phyloP scores from a whole-genome alignment of 805 yeast species.

The Hyphopichia homilentoma region DNA sequence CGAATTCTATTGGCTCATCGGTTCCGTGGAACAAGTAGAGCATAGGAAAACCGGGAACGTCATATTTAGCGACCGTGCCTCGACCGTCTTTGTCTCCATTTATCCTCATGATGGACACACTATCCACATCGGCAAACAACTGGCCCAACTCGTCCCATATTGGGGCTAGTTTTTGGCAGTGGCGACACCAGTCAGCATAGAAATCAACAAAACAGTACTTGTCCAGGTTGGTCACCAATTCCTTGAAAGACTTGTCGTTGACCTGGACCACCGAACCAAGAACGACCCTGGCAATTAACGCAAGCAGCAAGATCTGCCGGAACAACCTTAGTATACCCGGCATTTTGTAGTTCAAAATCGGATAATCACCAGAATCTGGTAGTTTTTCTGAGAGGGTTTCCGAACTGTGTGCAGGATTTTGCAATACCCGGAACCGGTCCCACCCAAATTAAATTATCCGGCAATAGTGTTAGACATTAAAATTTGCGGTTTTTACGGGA shows the following conservation, averaged over 20 bases:
- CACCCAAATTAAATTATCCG: too few species aligned
- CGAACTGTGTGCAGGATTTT: too few species aligned
- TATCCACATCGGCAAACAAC: conserved; percentile 25
- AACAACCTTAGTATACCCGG: too few species aligned
- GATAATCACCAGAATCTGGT: too few species aligned
- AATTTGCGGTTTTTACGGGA: too few species aligned
- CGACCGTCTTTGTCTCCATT: conserved; percentile 57
- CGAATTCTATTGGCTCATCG: conserved; percentile 50
- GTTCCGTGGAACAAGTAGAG: conserved; percentile 54
- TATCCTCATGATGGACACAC: conserved; percentile 49
- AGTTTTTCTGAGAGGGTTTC: too few species aligned
- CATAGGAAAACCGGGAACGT: conserved; percentile 64
- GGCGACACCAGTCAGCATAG: conserved; percentile 72
- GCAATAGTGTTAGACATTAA: too few species aligned
- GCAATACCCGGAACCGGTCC: too few species aligned
- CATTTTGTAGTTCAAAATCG: too few species aligned
- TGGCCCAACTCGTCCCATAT: conserved; percentile 36
- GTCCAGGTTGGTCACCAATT: conserved; percentile 53
- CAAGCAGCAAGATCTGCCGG: background rate
- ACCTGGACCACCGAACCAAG: conserved; percentile 33
- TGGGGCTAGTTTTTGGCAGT: conserved; percentile 59
- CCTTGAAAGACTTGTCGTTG: conserved; percentile 50
- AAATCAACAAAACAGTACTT: conserved; percentile 43
- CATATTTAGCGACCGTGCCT: conserved; percentile 45
- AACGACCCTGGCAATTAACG: background rate